Evolutionary conservation across 305 asterid species (phyloP).

Genomic region (Fraxinus albicans): DNA sequence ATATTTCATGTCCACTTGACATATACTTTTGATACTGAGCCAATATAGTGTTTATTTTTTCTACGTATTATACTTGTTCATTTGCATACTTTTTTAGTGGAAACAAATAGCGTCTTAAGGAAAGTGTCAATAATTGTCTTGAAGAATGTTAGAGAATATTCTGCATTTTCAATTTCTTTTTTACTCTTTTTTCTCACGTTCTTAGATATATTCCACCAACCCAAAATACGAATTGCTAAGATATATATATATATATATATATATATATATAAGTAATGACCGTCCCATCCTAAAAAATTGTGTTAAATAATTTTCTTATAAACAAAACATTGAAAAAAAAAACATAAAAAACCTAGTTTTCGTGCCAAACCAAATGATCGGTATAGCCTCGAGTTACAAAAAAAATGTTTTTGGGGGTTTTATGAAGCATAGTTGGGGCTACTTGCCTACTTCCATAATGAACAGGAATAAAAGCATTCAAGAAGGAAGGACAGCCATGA

Average conservation of each 20-base stretch:
- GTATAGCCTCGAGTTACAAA: not conserved
- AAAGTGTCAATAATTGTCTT: not conserved
- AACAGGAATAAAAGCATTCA: not conserved
- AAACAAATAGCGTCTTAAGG: not conserved
- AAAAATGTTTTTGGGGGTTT: not conserved
- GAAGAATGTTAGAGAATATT: not conserved
- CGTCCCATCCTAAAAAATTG: not conserved
- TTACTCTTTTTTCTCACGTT: not conserved
- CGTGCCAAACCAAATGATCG: not conserved
- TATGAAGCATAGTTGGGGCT: not conserved
- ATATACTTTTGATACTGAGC: not conserved
- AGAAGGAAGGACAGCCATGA: not conserved
- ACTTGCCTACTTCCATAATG: not conserved
- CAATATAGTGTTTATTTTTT: not conserved
- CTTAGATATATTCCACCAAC: not conserved
- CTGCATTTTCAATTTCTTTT: not conserved
- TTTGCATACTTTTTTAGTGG: not conserved
- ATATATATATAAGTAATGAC: not conserved
- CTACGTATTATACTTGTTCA: not conserved
- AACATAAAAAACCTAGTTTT: not conserved
- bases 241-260: too few relatives aligned
- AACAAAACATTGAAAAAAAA: not conserved
- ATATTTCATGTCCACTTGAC: not conserved
- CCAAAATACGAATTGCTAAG: not conserved
- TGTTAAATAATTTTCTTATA: slow-evolving; percentile 21